Base-by-base conservation (phyloP, 1,284 basidiomycete species). In the Naganishia liquefaciens region DNA sequence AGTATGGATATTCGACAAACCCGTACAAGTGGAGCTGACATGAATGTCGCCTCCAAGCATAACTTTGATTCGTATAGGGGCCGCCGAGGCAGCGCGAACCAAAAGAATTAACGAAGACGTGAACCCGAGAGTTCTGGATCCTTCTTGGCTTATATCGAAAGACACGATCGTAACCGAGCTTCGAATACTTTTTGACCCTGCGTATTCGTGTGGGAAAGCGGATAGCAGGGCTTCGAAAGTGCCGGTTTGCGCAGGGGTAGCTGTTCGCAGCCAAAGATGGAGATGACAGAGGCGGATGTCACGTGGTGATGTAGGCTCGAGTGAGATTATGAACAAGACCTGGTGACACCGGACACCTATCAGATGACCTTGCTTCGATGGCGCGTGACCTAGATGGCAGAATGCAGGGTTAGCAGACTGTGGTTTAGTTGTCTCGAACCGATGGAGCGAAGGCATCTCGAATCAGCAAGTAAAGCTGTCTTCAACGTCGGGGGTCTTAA, bases 401-500 rank as follows among this genome's bases (percentile, higher is more conserved):
- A 33, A 33, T 6, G 28, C 15, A 57, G 27, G 19, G 25, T 57
- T 43, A 57, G 54, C 54, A 44, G 28, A 33, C 53, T 33, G 54
- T 40, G 9, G 5, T 13, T 4, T 10, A 40, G 6, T 54, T 17
- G n/a, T 33, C 6, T 30, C 42, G 25, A 42, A 9, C 11, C 47
- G 25, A 25, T 27, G 11, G 23, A 7, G 25, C 7, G 49, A 21
- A 21, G 40, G 30, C 27, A 33, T 17, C n/a, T 3, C 19, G 28
- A 37, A 60, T 60, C 57, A 60, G 57, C 30, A 25, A 60, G 28
- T 23, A 60, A 47, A 60, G 25, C 23, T 60, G 57, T 60, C 57
- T 60, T 33, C 57, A 50, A n/a, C 30, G 37, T 28, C 50, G 51
- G 62, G 62, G 62, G 62, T 64, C 62, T 64, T 64, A 64, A 53